phyloP scores from a whole-genome alignment of 352 stramenopile species.

The Phytophthora pluvialis region DNA sequence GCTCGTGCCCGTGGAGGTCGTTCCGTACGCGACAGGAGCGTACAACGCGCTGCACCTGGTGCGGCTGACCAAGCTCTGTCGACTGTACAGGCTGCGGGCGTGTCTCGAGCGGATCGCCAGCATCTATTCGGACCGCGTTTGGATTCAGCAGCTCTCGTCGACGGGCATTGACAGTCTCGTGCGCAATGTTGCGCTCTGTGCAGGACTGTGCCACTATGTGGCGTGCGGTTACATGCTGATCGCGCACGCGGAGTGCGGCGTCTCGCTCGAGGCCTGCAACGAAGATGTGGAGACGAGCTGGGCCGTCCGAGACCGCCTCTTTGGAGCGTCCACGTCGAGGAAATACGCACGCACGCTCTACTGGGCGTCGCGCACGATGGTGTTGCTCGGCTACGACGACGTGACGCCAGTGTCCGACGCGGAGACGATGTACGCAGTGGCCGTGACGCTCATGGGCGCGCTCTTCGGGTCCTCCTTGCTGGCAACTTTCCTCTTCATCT shows the following conservation, averaged over 20 bases:
- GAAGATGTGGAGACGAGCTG: constrained; percentile 57
- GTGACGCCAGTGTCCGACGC: constrained; percentile 64
- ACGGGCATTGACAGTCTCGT: constrained; percentile 62
- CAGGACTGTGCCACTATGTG: constrained; percentile 56
- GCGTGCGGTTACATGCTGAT: constrained; percentile 79
- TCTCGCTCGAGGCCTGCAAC: constrained; percentile 57
- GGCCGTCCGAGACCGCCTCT: constrained; percentile 61
- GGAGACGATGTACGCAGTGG: constrained; percentile 64
- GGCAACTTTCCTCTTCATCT: constrained; percentile 79
- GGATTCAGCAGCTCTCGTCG: constrained; percentile 61
- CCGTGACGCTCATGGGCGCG: constrained; percentile 54
- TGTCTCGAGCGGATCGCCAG: constrained; percentile 50
- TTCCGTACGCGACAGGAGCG: constrained; percentile 39
- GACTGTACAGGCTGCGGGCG: constrained; percentile 47
- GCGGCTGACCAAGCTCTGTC: constrained; percentile 66
- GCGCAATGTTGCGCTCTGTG: constrained; percentile 43
- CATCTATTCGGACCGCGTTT: constrained; percentile 57
- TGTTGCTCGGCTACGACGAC: constrained; percentile 73
- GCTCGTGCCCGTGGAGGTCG: constrained; percentile 59
- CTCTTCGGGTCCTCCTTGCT: constrained; percentile 65
- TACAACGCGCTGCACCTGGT: constrained; percentile 70
- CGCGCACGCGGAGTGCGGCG: constrained; percentile 60
- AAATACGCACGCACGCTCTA: constrained; percentile 72
- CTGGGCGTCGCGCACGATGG: constrained; percentile 65
- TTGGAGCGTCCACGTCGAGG: constrained; percentile 41